Conservation (phyloP, 768 basidiomycete genomes). For the Polyporus arcularius region DNA sequence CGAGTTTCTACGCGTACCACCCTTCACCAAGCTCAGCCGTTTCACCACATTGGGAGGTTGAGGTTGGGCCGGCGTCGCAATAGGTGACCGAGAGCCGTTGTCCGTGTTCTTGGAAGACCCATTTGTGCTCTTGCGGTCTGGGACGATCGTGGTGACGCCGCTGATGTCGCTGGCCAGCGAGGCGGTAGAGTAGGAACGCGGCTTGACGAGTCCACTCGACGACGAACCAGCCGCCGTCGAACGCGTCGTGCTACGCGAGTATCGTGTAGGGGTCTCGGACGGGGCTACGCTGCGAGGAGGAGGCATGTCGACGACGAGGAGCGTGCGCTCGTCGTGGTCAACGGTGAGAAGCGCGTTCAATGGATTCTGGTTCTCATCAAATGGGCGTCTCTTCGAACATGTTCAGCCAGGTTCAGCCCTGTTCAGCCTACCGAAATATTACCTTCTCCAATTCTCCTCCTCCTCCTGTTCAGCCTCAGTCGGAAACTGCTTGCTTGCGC, state of each 20-base stretch:
- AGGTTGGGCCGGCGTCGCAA: constrained; percentile 45
- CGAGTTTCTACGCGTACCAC: constrained; percentile 30
- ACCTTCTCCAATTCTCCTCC: too few species aligned
- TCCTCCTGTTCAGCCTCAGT: too few species aligned
- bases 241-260: constrained; percentile 46
- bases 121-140: constrained; percentile 23
- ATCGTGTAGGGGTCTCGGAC: constrained; percentile 58
- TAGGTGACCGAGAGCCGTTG: constrained; percentile 44
- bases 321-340: constrained; percentile 21
- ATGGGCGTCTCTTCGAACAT: constrained; percentile 6
- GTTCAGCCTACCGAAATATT: too few species aligned
- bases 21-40: constrained; percentile 15
- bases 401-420: neutral
- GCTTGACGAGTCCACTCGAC: constrained; percentile 44
- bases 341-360: constrained; percentile 8
- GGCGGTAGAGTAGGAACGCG: constrained; percentile 54
- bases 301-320: constrained; percentile 21
- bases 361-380: constrained; percentile 7
- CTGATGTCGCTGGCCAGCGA: constrained; percentile 46
- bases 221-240: constrained; percentile 42
- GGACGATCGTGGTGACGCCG: constrained; percentile 51
- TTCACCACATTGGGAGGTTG: constrained; percentile 13
- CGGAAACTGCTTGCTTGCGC: too few species aligned
- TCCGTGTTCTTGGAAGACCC: constrained; percentile 14
- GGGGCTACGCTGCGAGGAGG: constrained; percentile 30